These are phyloP conservation scores for Ceratobasidium sp. DNA, from an alignment of 1,284 basidiomycete genomes.

Conservation along the genomic window DNA sequence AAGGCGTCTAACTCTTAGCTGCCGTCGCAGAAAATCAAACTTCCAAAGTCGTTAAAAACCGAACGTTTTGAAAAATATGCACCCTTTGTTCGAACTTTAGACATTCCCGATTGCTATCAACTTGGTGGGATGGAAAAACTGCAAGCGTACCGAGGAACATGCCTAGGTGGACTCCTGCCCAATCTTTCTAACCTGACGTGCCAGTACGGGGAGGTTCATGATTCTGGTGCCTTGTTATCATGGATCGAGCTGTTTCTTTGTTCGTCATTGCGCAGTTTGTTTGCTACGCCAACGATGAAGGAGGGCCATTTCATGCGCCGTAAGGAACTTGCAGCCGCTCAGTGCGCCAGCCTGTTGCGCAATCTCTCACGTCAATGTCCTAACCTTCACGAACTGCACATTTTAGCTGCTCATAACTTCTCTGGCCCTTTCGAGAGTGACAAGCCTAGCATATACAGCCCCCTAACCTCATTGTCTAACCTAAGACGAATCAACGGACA, in stretches of 20 bases:
- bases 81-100: not conserved
- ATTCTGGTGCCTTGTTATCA: not conserved
- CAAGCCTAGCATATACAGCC: not conserved
- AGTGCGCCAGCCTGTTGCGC: not conserved
- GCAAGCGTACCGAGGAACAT: not conserved
- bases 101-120: slow-evolving; percentile 23
- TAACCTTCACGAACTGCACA: slow-evolving; percentile 4
- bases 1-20: not conserved
- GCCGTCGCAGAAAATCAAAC: slow-evolving; percentile 1
- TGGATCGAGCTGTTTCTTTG: slow-evolving; percentile 16
- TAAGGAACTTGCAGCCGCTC: not conserved
- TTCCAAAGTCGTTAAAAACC: not conserved
- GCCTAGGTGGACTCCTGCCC: not conserved
- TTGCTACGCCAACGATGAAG: not conserved
- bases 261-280: not conserved
- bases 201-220: not conserved
- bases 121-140: not conserved
- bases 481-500: not conserved
- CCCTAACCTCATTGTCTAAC: not conserved
- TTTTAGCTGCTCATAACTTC: not conserved
- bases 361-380: slow-evolving; percentile 3
- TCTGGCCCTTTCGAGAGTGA: not conserved
- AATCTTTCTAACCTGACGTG: slow-evolving; percentile 13
- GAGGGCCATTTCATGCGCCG: not conserved
- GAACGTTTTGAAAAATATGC: slow-evolving; percentile 25